Percentiles rank a stretch among this genome's conserved stretches.
Evolutionary conservation across 2,329 filamentous ascomycete species (phyloP).

Genomic region (Stemphylium vesicarium): DNA sequence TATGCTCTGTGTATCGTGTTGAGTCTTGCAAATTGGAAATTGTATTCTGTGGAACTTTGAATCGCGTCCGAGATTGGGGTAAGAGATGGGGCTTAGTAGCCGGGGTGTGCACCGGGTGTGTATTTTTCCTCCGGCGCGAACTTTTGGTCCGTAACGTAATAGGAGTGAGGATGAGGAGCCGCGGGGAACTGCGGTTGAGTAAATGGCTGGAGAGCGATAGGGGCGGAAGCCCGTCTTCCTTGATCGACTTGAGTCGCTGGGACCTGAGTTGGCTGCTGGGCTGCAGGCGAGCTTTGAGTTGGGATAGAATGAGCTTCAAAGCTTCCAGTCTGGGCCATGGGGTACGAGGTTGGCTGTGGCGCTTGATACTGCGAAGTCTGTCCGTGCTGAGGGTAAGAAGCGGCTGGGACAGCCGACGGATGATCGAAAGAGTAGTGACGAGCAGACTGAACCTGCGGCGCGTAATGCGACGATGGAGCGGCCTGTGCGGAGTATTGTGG

Average conservation of each 20-base stretch:
- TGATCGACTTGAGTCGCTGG: slow-evolving; percentile 29
- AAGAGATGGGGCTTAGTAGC: slow-evolving; percentile 6
- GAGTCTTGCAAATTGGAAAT: not conserved
- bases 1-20: slow-evolving; percentile 15
- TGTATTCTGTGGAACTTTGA: not conserved
- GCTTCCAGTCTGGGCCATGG: slow-evolving; percentile 28
- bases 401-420: slow-evolving; percentile 15
- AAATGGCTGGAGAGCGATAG: slow-evolving; percentile 37
- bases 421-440: slow-evolving; percentile 34
- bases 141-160: slow-evolving; percentile 41
- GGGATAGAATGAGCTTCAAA: slow-evolving; percentile 33
- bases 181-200: slow-evolving; percentile 28
- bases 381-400: slow-evolving; percentile 36
- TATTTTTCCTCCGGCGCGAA: slow-evolving; percentile 26
- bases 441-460: slow-evolving; percentile 24
- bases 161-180: slow-evolving; percentile 33
- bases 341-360: slow-evolving; percentile 34
- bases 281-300: slow-evolving; percentile 23
- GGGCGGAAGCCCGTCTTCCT: slow-evolving; percentile 41
- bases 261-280: slow-evolving; percentile 22
- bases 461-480: slow-evolving; percentile 26
- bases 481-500: slow-evolving; percentile 29
- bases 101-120: slow-evolving; percentile 13
- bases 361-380: slow-evolving; percentile 27
- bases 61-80: not conserved